Conservation (phyloP, 768 basidiomycete species). For the Psilocybe cubensis region DNA sequence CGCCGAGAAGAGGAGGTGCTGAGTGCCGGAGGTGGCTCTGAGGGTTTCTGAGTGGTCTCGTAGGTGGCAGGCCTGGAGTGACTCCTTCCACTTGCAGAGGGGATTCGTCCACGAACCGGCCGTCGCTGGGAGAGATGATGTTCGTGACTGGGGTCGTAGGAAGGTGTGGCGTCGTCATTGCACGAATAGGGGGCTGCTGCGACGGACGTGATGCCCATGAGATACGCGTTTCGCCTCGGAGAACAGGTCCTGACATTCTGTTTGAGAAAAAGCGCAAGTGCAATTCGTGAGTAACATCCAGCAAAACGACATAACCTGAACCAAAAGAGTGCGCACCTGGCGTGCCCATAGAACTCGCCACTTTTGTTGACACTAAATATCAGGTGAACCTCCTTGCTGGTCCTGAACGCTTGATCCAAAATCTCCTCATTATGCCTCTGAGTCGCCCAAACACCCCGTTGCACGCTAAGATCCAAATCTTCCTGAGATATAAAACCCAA, state of each 20-base stretch:
- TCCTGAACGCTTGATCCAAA: conserved; percentile 92
- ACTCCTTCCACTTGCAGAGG: conserved; percentile 34
- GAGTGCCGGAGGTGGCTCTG: conserved; percentile 31
- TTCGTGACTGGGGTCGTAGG: not conserved
- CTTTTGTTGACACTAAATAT: conserved; percentile 94
- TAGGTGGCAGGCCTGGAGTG: not conserved
- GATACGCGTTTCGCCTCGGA: conserved; percentile 50
- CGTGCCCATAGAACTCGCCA: conserved; percentile 95
- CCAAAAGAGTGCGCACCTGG: conserved; percentile 64
- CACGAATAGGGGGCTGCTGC: not conserved
- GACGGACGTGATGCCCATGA: conserved; percentile 57
- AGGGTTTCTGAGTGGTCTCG: not conserved
- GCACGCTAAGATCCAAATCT: conserved; percentile 80
- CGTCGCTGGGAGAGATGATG: conserved; percentile 41
- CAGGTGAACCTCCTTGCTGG: conserved; percentile 83
- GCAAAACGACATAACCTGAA: not conserved
- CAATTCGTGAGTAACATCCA: not conserved
- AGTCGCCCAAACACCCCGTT: conserved; percentile 86
- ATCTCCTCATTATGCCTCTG: conserved; percentile 92
- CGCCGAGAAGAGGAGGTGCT: conserved; percentile 58
- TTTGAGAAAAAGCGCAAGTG: conserved; percentile 1
- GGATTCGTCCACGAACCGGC: conserved; percentile 45
- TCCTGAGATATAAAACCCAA: conserved; percentile 42
- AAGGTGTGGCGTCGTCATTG: not conserved
- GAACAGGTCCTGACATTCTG: conserved; percentile 76